Base-by-base conservation (phyloP, 2,329 filamentous ascomycete genomes). In the Alternaria conjuncta region DNA sequence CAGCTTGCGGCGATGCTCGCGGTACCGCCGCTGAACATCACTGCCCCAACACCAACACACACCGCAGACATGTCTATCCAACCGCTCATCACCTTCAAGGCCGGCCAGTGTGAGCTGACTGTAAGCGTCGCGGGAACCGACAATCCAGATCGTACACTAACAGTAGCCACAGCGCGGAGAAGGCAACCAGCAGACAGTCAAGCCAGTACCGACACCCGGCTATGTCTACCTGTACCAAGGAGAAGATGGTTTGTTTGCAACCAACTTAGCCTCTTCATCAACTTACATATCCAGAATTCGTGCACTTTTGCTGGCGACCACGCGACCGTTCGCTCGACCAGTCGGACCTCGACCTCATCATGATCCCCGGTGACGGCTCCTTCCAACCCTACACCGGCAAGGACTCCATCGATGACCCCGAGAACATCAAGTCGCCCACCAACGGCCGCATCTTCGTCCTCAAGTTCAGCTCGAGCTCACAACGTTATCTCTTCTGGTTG, bases 221-320 rank as follows among this genome's bases (percentile, higher is more conserved):
- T 97, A 96, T 81, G 88, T 98, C 78, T 98, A 96, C 80, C 89
- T 98, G 58, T 97, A 96, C 82, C 87, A 87, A 53, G 75, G 75
- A 55, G 94, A 97, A 85, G 95, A 97, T 90, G 95, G 90, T 91
- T 76, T 61, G 81, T 72, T 32, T 12, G 61, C 43, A 51, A 30
- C 30, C 13, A n/a, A 25, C 6, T 20, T 11, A 13, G 3, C 18
- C 25, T 4, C 10, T 45, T n/a, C 15, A 15, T 45, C 20, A 60
- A 53, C 72, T 75, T 30, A 78, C 53, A 44, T 15, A 26, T 46
- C 46, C 69, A 94, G 92, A 97, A 56, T 88, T 99, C 64, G 86
- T 97, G 65, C 94, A 97, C 84, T 97, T 99, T 84, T 97, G 94
- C 87, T 99, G 96, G 96, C 91, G 94, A 70, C 90, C 92, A 75